Base-by-base conservation (phyloP, 2,329 filamentous ascomycete genomes). In the Monosporascus sp. region DNA sequence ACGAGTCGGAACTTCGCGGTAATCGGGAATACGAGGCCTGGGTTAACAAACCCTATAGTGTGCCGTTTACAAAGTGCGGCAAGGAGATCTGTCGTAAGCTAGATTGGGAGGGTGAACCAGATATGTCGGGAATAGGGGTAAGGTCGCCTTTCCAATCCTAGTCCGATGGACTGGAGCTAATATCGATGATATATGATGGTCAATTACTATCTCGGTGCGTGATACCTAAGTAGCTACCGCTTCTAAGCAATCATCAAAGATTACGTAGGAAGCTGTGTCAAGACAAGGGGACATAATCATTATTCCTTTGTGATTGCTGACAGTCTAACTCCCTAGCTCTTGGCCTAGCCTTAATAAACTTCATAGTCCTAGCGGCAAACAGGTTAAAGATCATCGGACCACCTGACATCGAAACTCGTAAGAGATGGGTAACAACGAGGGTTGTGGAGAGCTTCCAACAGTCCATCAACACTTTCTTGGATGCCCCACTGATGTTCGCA, bases 401-500 rank as follows among this genome's bases (percentile, higher is more conserved):
- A 20, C 51, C 49, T 8, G 16, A 34, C 16, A 20, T 14, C 16
- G 5, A 6, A 19, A 31, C 34, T 17, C 38, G n/a, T 11, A 31
- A n/a, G 19, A 19, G 41, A 24, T 36, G 44, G 20, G 45, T 27
- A 36, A 45, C 52, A 37, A 47, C 20, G 14, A 24, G 37, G 37
- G 19, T 49, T 49, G 7, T 49, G 49, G 22, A 34, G n/a, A 43
- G 52, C 22, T 36, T 62, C 56, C 51, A 52, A 19, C 54, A 59
- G 31, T 61, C 60, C 7, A 31, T 56, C 34, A 55, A 50, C 36
- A 44, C 49, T 1, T 61, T 60, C 22, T 20, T 61, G 11, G 57
- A 61, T 49, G 52, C 61, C 1, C 51, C 55, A n/a, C 52, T 61
- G 14, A 19, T 64, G 7, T 63, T 64, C 44, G 27, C 56, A 17